These are phyloP conservation scores for Przewalskia tangutica DNA, from an alignment of 257 asterid species.

Conservation along the genomic window DNA sequence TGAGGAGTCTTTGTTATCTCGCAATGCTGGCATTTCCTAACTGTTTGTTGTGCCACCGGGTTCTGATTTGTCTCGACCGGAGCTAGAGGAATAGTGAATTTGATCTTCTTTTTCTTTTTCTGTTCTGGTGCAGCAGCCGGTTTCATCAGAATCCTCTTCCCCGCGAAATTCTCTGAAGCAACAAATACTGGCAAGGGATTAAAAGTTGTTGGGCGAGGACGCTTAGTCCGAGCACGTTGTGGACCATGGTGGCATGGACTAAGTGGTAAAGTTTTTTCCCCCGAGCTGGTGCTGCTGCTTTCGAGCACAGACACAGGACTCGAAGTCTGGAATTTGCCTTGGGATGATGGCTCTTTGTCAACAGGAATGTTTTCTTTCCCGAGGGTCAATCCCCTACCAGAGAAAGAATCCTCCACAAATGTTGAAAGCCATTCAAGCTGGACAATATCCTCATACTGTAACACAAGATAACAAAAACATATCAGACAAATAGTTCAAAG, in stretches of 20 bases:
- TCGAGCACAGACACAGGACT: constrained; percentile 79
- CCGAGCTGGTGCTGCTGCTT: constrained; percentile 60
- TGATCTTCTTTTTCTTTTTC: constrained; percentile 54
- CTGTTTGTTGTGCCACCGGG: constrained; percentile 26
- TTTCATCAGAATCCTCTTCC: constrained; percentile 18
- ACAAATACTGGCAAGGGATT: constrained; percentile 40
- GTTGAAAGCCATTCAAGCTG: constrained; percentile 65
- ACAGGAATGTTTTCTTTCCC: constrained; percentile 31
- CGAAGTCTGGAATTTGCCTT: constrained; percentile 40
- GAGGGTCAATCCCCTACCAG: constrained; percentile 46
- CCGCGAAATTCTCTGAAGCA: constrained; percentile 30
- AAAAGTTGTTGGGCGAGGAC: constrained; percentile 67
- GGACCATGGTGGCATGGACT: constrained; percentile 44
- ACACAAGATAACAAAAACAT: not conserved
- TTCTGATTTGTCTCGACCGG: constrained; percentile 15
- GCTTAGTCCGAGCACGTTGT: constrained; percentile 86
- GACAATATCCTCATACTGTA: constrained; percentile 69
- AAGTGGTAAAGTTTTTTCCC: constrained; percentile 40
- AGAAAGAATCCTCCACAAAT: constrained; percentile 72
- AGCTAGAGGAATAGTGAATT: constrained; percentile 15
- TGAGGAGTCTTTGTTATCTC: constrained; percentile 60
- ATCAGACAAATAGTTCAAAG: not conserved
- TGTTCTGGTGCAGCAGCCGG: constrained; percentile 20
- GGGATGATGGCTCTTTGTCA: constrained; percentile 19
- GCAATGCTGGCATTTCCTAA: constrained; percentile 50